Base-by-base conservation (phyloP, 257 asterid species). In the Paraleonurus japonicus region DNA sequence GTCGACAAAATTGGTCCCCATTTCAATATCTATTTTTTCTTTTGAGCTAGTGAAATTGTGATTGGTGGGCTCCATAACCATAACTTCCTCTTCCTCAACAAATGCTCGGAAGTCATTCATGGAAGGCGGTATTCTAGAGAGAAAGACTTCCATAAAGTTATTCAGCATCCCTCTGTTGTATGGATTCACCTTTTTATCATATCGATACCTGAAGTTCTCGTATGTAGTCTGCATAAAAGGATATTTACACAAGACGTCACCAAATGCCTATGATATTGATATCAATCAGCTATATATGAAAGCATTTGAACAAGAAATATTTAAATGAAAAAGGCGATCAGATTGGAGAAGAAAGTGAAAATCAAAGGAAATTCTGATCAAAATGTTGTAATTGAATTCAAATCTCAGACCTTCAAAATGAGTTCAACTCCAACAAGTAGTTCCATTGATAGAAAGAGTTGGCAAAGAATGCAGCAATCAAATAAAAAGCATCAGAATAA, bases 191-290 rank as follows among this genome's bases (percentile, higher is more conserved):
- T 81, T 88, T 69, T 77, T 80, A 61, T 84, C 96, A 58, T 89
- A 92, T 62, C 85, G 85, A 62, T 82, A 85, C 77, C 99, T 85
- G 82, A 95, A 92, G 83, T 92, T 95, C 84, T 95, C 99, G 4
- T 92, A 92, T 1, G 99, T 92, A 37, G 98, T 89, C 99, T 95
- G 96, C 84, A 81, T 41, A 35, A 61, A 28, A 51, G 1, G 35
- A 65, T n/a, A 15, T 24, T 12, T 47, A 39, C 22, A 30, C 33
- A 33, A 58, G 73, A 62, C 13, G 57, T 30, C 8, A 32, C 15
- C n/a, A 20, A 78, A 20, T 22, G 24, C 23, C 20, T 12, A 1
- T 24, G 50, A n/a, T 19, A 37, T 61, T 24, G 51, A 51, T 27
- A 71, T 70, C 7, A 16, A 58, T 26, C 47, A 24, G 74, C 70